phyloP scores from a whole-genome alignment of 352 stramenopile species.

The Phytophthora podocarpi region DNA sequence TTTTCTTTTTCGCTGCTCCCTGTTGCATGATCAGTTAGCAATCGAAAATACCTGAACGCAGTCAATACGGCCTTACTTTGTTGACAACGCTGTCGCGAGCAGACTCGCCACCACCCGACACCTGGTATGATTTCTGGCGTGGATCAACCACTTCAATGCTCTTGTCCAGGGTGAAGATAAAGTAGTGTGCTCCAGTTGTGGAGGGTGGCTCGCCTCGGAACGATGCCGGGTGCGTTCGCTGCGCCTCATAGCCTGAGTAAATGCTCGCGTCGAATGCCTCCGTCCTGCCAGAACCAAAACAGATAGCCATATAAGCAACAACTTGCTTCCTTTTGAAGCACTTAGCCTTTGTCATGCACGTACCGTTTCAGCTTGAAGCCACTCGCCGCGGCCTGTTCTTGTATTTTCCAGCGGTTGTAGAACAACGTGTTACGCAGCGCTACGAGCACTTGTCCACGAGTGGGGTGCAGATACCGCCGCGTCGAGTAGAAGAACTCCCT shows the following conservation, averaged over 20 bases:
- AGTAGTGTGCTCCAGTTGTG: slow-evolving; percentile 68
- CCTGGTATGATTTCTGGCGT: slow-evolving; percentile 5
- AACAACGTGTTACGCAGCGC: slow-evolving; percentile 80
- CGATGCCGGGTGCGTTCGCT: slow-evolving; percentile 75
- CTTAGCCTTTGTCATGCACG: neutral
- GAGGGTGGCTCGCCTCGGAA: slow-evolving; percentile 79
- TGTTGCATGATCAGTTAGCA: slow-evolving; percentile 10
- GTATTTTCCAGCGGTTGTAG: slow-evolving; percentile 86
- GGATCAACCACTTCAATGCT: slow-evolving; percentile 38
- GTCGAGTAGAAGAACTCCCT: slow-evolving; percentile 79
- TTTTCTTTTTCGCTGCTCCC: slow-evolving; percentile 22
- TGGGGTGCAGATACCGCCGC: slow-evolving; percentile 59
- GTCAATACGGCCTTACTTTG: slow-evolving; percentile 17
- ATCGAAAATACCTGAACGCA: neutral
- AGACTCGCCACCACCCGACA: neutral
- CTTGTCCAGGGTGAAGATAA: slow-evolving; percentile 63
- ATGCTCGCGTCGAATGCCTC: slow-evolving; percentile 68
- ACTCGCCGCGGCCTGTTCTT: slow-evolving; percentile 63
- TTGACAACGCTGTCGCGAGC: neutral
- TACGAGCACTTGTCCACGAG: slow-evolving; percentile 70
- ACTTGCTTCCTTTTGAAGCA: neutral
- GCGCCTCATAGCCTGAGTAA: slow-evolving; percentile 79
- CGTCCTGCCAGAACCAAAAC: slow-evolving; percentile 33
- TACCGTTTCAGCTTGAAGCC: slow-evolving; percentile 76
- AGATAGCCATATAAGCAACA: neutral